A percentile compares a stretch with the other conserved stretches of the same genome.
These are phyloP conservation scores for Acephala macrosclerotiorum DNA, from an alignment of 2,329 filamentous ascomycete species.

Conservation along the genomic window DNA sequence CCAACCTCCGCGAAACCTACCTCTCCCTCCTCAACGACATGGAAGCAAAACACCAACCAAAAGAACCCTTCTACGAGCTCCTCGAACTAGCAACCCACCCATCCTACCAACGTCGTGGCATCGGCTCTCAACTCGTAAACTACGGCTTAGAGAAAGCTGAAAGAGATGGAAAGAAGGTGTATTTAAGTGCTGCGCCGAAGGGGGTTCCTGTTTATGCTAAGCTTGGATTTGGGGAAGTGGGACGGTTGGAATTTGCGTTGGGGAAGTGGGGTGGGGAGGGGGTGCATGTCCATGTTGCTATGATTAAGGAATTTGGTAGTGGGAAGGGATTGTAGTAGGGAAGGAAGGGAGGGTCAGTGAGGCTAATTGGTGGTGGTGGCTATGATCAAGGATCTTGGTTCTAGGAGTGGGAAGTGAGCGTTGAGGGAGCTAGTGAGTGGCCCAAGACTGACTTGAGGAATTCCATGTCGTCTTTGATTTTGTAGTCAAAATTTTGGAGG, in stretches of 20 bases:
- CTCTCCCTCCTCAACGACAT: not conserved
- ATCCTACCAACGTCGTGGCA: constrained; percentile 9
- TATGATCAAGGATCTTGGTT: too few relatives aligned
- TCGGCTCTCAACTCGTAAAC: constrained; percentile 9
- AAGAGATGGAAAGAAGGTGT: constrained; percentile 5
- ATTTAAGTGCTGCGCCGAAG: constrained; percentile 7
- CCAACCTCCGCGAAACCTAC: not conserved
- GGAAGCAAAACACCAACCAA: constrained; percentile 12
- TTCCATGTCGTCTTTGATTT: too few relatives aligned
- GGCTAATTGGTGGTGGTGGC: not conserved
- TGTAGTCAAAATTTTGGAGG: too few relatives aligned
- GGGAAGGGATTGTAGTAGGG: not conserved
- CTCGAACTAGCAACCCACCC: constrained; percentile 1
- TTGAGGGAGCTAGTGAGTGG: too few relatives aligned
- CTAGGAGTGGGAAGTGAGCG: too few relatives aligned
- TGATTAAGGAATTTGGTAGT: not conserved
- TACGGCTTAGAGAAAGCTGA: constrained; percentile 11
- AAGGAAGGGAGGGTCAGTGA: constrained; percentile 14
- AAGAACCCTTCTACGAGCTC: constrained; percentile 7
- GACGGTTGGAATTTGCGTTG: constrained; percentile 16
- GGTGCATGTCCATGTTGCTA: constrained; percentile 15
- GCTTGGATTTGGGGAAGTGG: constrained; percentile 16
- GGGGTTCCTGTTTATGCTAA: constrained; percentile 12
- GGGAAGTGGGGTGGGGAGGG: constrained; percentile 11
- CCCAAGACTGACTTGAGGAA: too few relatives aligned